A percentile compares a stretch with the other conserved stretches of the same genome.
phyloP scores from a whole-genome alignment of 805 yeast species.

The Saitoella complicata region DNA sequence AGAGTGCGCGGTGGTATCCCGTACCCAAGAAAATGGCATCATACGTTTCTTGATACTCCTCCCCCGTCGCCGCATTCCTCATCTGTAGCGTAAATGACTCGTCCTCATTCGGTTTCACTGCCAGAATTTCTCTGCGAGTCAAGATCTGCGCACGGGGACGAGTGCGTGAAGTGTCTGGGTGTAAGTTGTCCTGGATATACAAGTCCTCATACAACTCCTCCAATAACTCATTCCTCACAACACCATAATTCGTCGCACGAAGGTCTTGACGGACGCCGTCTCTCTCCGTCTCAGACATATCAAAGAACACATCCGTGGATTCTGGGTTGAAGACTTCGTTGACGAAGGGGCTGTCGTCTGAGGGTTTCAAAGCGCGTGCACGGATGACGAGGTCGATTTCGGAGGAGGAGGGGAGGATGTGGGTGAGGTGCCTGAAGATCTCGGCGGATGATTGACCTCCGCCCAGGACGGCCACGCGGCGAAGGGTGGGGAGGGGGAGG shows the following conservation, averaged over 20 bases:
- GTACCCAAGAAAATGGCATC: no score
- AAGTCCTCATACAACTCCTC: slow-evolving; percentile 12
- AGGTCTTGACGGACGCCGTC: slow-evolving; percentile 6
- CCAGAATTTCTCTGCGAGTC: no score
- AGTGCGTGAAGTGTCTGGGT: no score
- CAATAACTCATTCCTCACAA: slow-evolving; percentile 13
- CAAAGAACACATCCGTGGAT: slow-evolving; percentile 12
- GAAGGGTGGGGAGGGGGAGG: not conserved
- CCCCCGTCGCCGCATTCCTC: no score
- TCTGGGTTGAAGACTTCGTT: slow-evolving; percentile 17
- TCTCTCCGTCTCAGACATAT: slow-evolving; percentile 2
- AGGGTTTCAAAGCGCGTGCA: slow-evolving; percentile 13
- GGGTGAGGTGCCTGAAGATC: slow-evolving; percentile 8
- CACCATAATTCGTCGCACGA: slow-evolving; percentile 15
- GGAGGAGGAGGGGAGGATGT: slow-evolving; percentile 3
- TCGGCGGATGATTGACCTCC: slow-evolving; percentile 18
- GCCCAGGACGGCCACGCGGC: slow-evolving; percentile 14
- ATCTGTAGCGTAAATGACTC: no score
- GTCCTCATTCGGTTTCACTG: no score
- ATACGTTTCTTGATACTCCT: no score
- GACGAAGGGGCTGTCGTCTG: slow-evolving; percentile 18
- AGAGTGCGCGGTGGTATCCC: no score
- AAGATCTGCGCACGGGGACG: no score
- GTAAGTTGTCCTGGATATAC: slow-evolving; percentile 8
- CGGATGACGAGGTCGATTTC: slow-evolving; percentile 12